A percentile compares a stretch with the other conserved stretches of the same genome.
These are phyloP conservation scores for Citrullus colocynthis DNA, from an alignment of 306 rosid species.

Conservation along the genomic window DNA sequence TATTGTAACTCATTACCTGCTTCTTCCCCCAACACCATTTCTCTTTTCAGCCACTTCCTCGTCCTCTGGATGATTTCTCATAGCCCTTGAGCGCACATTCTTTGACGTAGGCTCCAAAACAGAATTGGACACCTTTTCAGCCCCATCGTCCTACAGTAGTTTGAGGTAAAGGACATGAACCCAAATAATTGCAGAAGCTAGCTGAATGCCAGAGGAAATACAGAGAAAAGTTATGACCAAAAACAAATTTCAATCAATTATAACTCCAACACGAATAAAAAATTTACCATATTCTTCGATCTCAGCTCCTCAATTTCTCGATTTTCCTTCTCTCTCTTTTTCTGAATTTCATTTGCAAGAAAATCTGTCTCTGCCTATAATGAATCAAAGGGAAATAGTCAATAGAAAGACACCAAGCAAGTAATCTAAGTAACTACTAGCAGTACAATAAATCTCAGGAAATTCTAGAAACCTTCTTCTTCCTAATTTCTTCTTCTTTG, in stretches of 20 bases:
- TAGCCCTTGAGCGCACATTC: constrained; percentile 28
- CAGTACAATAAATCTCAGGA: neutral
- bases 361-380: constrained; percentile 76
- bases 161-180: constrained; percentile 99
- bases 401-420: neutral
- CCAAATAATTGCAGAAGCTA: constrained; percentile 99
- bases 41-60: constrained; percentile 43
- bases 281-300: constrained; percentile 70
- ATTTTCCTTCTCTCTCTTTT: constrained; percentile 65
- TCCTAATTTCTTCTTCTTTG: constrained; percentile 74
- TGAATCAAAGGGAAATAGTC: constrained; percentile 4
- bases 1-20: constrained; percentile 32
- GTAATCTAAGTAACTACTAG: neutral
- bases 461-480: constrained; percentile 50
- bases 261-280: constrained; percentile 56
- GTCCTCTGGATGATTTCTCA: constrained; percentile 31
- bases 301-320: constrained; percentile 63
- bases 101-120: constrained; percentile 39
- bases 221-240: constrained; percentile 75
- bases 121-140: constrained; percentile 43
- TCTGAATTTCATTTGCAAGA: constrained; percentile 72
- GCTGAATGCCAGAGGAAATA: constrained; percentile 92
- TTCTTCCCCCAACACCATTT: constrained; percentile 58
- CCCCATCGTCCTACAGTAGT: constrained; percentile 99
- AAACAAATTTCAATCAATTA: constrained; percentile 33